Conservation (phyloP, 2,329 filamentous ascomycete species). For the Aureobasidium melanogenum region DNA sequence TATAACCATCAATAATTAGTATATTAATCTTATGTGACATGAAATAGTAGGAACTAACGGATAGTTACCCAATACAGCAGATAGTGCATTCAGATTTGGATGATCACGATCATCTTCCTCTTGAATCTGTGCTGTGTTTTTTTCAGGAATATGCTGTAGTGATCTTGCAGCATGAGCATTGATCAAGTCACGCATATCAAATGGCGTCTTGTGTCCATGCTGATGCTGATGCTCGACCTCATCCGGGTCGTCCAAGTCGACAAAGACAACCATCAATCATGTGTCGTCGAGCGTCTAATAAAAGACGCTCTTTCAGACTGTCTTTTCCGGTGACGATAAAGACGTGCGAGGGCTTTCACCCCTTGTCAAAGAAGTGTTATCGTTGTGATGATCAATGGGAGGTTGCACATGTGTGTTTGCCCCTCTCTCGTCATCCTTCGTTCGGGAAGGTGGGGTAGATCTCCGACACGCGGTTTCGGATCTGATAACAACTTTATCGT, state of each 20-base stretch:
- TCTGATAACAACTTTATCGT: neutral
- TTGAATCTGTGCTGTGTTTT: neutral
- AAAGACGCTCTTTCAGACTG: neutral
- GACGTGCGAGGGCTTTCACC: neutral
- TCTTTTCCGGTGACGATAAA: neutral
- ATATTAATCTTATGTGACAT: neutral
- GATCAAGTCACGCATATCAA: conserved; percentile 2
- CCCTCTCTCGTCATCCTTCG: neutral
- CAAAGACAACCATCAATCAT: conserved; percentile 33
- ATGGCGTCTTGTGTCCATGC: neutral
- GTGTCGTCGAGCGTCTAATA: neutral
- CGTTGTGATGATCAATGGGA: neutral
- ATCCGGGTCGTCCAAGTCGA: conserved; percentile 26
- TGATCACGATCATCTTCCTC: conserved; percentile 27
- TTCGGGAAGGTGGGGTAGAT: neutral
- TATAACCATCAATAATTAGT: conserved; percentile 27
- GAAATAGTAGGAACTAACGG: conserved; percentile 44
- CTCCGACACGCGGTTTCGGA: neutral
- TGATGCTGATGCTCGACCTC: conserved; percentile 12
- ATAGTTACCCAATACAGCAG: conserved; percentile 57
- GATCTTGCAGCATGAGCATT: neutral
- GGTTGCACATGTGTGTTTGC: neutral
- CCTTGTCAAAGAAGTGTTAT: neutral
- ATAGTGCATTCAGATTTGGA: conserved; percentile 51
- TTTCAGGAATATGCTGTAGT: neutral